Base-by-base conservation (phyloP, 108 stramenopile species). In the Conticribra weissflogii region DNA sequence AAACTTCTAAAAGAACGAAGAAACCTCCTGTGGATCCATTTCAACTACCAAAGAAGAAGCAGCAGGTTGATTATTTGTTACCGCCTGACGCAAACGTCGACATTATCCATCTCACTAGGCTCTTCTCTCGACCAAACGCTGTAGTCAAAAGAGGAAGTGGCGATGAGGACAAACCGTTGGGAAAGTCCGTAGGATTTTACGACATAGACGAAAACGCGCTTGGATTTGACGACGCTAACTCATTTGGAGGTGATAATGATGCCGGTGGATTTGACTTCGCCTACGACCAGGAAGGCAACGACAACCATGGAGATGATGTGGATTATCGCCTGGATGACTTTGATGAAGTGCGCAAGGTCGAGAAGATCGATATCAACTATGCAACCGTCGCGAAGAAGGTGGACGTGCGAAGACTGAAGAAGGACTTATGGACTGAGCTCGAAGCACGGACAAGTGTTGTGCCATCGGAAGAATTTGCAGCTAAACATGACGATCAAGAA, bases 301-400 rank as follows among this genome's bases (percentile, higher is more conserved):
- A 59, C 16, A 66, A 63, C 21, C 68, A 59, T 18, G 66, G 21
- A 15, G 67, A 76, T 45, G 79, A 66, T 27, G 69, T 61, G 17
- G 78, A 86, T 33, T 85, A 88, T 54, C 61, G 64, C 47, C 55
- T 45, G n/a, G 83, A 81, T 27, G 71, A 85, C 51, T 82, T 88
- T 63, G 76, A 76, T 25, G 83, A 87, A 49, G 81, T 93, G 21
- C 79, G 95, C 25, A 90, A 89, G 59, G 90, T 96, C 21, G 83
- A 96, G 45, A 96, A 92, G 79, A 78, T 96, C 53, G 71, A 81
- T 24, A 82, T 96, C 18, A 87, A 84, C 24, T 93, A 93, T 68
- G 95, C 95, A 16, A 91, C 88, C 2, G 78, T 89, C 8, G 92
- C 92, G 36, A 93, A 93, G 74, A 96, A 96, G 72, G 95, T 96